Percentiles rank a stretch among this genome's conserved stretches.
Evolutionary conservation across 177 flowering plant genomes (phyloP).

Genomic region (Vitis hybrid): DNA sequence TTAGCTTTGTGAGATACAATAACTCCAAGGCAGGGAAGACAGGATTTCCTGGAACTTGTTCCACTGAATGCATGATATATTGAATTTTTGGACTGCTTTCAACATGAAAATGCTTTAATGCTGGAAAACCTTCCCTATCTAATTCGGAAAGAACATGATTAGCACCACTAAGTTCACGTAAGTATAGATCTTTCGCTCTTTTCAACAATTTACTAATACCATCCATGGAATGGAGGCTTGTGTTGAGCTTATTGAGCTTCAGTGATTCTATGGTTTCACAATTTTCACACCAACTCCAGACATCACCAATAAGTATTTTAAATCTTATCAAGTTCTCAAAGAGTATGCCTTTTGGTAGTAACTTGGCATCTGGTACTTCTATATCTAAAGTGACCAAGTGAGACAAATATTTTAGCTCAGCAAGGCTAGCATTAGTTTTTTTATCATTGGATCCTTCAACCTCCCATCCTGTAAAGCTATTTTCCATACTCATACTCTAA

Average conservation of each 20-base stretch:
- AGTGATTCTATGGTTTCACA: background rate
- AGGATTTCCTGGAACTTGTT: background rate
- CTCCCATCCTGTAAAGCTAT: too few relatives aligned
- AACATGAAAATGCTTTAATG: conserved; percentile 10
- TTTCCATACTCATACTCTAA: too few relatives aligned
- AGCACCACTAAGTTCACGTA: conserved; percentile 2
- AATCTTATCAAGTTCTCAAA: conserved; percentile 8
- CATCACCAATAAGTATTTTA: conserved; percentile 13
- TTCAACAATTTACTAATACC: background rate
- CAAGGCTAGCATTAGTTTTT: background rate
- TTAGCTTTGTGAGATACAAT: conserved; percentile 1
- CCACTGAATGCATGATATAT: background rate
- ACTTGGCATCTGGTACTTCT: background rate
- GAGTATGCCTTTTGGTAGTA: conserved; percentile 3
- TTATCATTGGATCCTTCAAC: too few relatives aligned
- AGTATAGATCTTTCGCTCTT: conserved; percentile 5
- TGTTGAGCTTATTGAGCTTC: conserved; percentile 11
- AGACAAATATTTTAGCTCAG: conserved; percentile 3
- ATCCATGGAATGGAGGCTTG: background rate
- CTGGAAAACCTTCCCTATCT: conserved; percentile 11
- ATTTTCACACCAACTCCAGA: conserved; percentile 1
- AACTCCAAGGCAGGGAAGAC: conserved; percentile 11
- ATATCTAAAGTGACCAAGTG: background rate
- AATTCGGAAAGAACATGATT: conserved; percentile 1
- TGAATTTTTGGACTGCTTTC: background rate